phyloP scores from a whole-genome alignment of 164 flowering plant genomes.

The Stephania yunnanensis region DNA sequence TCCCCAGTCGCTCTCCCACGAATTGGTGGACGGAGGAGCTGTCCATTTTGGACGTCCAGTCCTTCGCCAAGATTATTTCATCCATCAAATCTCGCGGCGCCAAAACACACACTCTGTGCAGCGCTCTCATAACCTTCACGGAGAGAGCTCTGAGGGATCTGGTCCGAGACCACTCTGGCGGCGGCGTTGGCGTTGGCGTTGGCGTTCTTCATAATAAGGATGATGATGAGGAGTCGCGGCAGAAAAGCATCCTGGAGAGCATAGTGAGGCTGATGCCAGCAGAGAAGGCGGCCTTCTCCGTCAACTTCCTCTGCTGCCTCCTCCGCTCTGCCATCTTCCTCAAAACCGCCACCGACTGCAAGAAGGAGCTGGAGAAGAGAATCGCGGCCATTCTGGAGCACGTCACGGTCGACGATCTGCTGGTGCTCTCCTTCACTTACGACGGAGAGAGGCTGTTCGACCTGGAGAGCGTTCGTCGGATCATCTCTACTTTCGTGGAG shows the following conservation, averaged over 20 bases:
- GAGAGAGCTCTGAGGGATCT: constrained; percentile 62
- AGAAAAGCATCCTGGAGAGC: constrained; percentile 49
- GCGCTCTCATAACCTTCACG: constrained; percentile 62
- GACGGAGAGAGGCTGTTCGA: constrained; percentile 83
- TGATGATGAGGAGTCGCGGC: constrained; percentile 20
- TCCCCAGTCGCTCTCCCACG: constrained; percentile 70
- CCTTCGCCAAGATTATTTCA: constrained; percentile 42
- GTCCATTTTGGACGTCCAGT: constrained; percentile 40
- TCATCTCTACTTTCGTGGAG: constrained; percentile 59
- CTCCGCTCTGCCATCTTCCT: constrained; percentile 71
- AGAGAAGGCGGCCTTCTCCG: constrained; percentile 61
- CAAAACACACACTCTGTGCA: constrained; percentile 47
- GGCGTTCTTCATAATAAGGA: too few relatives aligned
- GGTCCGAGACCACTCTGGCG: constrained; percentile 53
- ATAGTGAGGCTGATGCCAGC: constrained; percentile 59
- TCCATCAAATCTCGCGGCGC: constrained; percentile 64
- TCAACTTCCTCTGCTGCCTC: constrained; percentile 73
- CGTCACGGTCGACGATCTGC: constrained; percentile 70
- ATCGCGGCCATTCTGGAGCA: constrained; percentile 65
- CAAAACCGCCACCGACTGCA: constrained; percentile 37
- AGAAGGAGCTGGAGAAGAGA: constrained; percentile 71
- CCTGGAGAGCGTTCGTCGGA: constrained; percentile 75
- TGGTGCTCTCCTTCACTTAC: constrained; percentile 57
- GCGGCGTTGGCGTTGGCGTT: too few relatives aligned
- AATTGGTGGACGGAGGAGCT: constrained; percentile 96